These are phyloP conservation scores for Euphorbia peplus DNA, from an alignment of 345 rosid species.

Conservation along the genomic window DNA sequence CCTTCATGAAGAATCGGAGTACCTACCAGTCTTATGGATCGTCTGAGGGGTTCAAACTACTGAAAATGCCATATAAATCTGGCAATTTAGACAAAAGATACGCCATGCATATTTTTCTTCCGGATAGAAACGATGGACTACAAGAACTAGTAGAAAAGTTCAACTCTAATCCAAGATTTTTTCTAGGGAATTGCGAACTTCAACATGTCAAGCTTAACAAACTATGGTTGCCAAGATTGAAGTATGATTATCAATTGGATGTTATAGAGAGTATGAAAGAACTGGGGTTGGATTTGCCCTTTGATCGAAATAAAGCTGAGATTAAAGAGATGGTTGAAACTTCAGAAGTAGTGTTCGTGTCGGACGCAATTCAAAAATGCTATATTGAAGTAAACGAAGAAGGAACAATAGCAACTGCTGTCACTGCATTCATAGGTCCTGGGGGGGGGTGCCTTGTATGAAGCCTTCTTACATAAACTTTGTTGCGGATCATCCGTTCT, in stretches of 20 bases:
- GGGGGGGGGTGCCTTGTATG: too few relatives aligned
- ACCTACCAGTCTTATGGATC: neutral
- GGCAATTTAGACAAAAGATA: too few relatives aligned
- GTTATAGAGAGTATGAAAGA: neutral
- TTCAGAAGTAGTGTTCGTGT: neutral
- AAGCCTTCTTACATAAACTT: too few relatives aligned
- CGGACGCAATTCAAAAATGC: neutral
- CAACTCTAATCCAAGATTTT: neutral
- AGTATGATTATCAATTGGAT: neutral
- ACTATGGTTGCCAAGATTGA: constrained; percentile 1
- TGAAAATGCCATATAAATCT: too few relatives aligned
- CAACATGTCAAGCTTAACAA: neutral
- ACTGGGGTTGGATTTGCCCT: too few relatives aligned
- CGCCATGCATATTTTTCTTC: neutral
- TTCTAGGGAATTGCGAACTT: neutral
- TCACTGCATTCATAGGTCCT: neutral
- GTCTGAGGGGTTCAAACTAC: constrained; percentile 11
- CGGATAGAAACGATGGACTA: constrained; percentile 4
- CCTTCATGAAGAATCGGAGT: constrained; percentile 7
- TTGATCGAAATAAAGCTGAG: too few relatives aligned
- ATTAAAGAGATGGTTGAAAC: too few relatives aligned
- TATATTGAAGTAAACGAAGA: constrained; percentile 1
- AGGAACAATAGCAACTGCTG: neutral
- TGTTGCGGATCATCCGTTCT: too few relatives aligned
- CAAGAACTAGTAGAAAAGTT: neutral